These are phyloP conservation scores for Fusarium foetens DNA, from an alignment of 2,329 filamentous ascomycete genomes.

Conservation along the genomic window DNA sequence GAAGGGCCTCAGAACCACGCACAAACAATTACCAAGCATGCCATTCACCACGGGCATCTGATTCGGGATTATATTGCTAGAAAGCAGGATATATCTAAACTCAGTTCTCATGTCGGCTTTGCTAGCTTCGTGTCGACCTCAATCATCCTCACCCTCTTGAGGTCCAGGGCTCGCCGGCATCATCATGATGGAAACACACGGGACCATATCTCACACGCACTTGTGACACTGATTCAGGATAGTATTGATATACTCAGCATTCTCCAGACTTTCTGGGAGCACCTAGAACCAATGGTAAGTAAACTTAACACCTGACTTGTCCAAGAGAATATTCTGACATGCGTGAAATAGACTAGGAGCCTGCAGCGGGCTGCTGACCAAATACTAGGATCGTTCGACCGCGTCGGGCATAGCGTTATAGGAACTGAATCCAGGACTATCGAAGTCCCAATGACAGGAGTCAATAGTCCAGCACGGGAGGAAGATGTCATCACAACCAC, in stretches of 20 bases:
- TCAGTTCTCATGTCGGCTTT: background rate
- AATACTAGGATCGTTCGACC: background rate
- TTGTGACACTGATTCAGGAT: background rate
- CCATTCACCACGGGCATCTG: background rate
- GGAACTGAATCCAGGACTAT: background rate
- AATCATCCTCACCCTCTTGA: background rate
- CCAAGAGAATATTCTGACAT: background rate
- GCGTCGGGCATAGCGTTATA: fast-evolving
- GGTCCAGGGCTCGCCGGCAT: background rate
- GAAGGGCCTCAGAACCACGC: background rate
- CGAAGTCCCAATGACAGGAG: background rate
- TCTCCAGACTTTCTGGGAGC: background rate
- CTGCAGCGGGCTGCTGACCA: background rate
- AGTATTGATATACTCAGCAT: background rate
- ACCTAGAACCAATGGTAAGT: background rate
- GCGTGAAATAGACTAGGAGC: fast-evolving
- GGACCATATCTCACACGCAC: background rate
- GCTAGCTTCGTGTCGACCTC: background rate
- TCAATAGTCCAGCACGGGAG: background rate
- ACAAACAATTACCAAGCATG: background rate
- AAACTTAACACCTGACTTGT: fast-evolving
- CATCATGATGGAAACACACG: background rate
- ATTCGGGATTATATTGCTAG: background rate
- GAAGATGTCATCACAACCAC: background rate
- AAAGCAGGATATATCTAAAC: background rate